These are phyloP conservation scores for Aphanomyces astaci DNA, from an alignment of 352 stramenopile species.

Conservation along the genomic window DNA sequence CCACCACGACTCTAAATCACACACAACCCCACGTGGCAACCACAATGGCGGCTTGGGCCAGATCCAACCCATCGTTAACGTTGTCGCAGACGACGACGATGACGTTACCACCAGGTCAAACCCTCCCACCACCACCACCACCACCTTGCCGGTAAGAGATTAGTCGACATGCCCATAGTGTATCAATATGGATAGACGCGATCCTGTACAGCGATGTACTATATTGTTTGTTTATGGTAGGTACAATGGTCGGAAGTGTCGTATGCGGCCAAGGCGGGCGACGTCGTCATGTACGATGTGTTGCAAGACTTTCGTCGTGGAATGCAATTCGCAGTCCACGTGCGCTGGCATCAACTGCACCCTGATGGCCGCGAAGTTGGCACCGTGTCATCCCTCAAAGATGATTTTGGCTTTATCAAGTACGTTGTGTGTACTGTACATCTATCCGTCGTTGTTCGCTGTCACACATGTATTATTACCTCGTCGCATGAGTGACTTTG, in stretches of 20 bases:
- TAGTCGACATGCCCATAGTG: no score
- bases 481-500: background rate
- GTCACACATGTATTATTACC: background rate
- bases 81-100: background rate
- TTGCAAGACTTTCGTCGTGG: constrained; percentile 60
- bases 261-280: constrained; percentile 50
- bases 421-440: background rate
- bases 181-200: no score
- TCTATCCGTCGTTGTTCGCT: background rate
- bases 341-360: constrained; percentile 53
- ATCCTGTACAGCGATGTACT: no score
- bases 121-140: no score
- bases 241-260: constrained; percentile 63
- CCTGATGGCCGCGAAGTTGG: constrained; percentile 58
- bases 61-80: background rate
- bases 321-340: constrained; percentile 49
- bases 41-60: background rate
- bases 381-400: constrained; percentile 57
- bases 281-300: constrained; percentile 59
- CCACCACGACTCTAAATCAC: background rate
- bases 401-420: constrained; percentile 81
- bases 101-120: no score
- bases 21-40: background rate
- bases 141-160: no score
- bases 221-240: no score